These are phyloP conservation scores for Claviceps paspali DNA, from an alignment of 2,329 filamentous ascomycete genomes.

Conservation along the genomic window DNA sequence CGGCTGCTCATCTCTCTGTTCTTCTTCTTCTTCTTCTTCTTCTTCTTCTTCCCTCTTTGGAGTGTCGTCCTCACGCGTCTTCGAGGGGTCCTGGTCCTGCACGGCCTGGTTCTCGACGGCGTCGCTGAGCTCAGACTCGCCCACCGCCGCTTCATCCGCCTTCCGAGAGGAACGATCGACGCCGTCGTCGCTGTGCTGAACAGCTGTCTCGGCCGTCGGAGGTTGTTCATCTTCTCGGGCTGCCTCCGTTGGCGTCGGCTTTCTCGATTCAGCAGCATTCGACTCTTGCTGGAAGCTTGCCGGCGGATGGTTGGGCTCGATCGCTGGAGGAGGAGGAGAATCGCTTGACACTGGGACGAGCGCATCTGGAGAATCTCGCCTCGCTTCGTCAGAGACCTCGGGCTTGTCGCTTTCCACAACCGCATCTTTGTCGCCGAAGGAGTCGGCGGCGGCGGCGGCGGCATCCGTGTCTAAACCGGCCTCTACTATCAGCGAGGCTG, in stretches of 20 bases:
- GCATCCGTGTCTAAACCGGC: not conserved
- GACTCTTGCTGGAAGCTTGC: not conserved
- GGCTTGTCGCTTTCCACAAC: not conserved
- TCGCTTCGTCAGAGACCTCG: not conserved
- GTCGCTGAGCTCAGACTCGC: not conserved
- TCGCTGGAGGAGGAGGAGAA: not conserved
- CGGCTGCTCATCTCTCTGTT: conserved; percentile 3
- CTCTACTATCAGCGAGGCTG: conserved; percentile 9
- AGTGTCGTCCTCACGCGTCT: not conserved
- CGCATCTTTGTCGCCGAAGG: not conserved
- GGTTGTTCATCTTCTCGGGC: not conserved
- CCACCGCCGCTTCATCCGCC: not conserved
- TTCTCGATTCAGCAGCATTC: not conserved
- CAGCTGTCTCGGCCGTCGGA: not conserved
- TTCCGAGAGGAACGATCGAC: not conserved
- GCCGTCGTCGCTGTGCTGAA: not conserved
- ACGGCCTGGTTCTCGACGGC: not conserved
- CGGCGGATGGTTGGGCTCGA: not conserved
- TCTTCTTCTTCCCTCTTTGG: not conserved
- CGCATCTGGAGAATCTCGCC: not conserved
- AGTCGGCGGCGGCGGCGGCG: not conserved
- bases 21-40: no score
- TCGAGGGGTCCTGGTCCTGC: not conserved
- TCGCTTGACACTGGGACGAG: not conserved
- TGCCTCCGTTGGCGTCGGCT: not conserved